Evolutionary conservation across 1,284 basidiomycete species (phyloP).

Genomic region (Singerocomus rubriflavus): DNA sequence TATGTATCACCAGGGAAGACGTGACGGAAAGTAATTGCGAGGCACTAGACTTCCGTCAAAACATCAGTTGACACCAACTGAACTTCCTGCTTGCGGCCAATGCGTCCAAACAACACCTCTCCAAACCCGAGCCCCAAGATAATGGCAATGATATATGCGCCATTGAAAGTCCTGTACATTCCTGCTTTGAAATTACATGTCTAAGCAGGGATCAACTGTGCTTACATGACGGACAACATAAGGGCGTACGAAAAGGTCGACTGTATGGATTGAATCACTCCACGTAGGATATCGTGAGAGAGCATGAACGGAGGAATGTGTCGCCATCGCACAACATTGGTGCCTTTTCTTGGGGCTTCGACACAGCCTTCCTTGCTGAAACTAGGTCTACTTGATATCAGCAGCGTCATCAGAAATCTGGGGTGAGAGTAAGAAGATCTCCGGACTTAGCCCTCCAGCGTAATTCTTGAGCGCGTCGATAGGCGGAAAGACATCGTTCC

Average conservation of each 20-base stretch:
- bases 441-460: constrained; percentile 61
- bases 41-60: not conserved
- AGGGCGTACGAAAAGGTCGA: constrained; percentile 55
- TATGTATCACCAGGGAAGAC: not conserved
- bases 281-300: constrained; percentile 61
- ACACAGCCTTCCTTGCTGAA: not conserved
- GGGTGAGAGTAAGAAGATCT: not conserved
- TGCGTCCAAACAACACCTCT: constrained; percentile 63
- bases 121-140: constrained; percentile 61
- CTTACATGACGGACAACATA: constrained; percentile 75
- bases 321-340: constrained; percentile 15
- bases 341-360: not conserved
- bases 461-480: constrained; percentile 48
- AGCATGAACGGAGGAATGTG: constrained; percentile 55
- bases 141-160: constrained; percentile 63
- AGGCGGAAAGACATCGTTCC: constrained; percentile 63
- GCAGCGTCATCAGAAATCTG: not conserved
- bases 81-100: constrained; percentile 30
- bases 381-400: not conserved
- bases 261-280: constrained; percentile 55
- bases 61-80: not conserved
- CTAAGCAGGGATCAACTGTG: not conserved
- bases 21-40: not conserved
- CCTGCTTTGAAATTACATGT: constrained; percentile 7
- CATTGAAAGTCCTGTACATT: constrained; percentile 65